Conservation (phyloP, 139 green algal genomes). For the Coccomyxa sp. region DNA sequence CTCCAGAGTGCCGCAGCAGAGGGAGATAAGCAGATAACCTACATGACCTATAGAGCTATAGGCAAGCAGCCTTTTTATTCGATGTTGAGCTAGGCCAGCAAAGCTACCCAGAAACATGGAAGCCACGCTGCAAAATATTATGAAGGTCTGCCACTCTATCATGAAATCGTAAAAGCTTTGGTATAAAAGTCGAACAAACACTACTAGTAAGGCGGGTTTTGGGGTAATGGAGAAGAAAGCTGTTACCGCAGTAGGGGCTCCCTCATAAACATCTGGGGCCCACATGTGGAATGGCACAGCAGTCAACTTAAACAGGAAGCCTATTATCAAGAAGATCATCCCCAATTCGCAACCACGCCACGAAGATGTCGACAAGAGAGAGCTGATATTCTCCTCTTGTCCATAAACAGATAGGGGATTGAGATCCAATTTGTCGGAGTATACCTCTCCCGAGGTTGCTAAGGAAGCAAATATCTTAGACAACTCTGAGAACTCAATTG, state of each 20-base stretch:
- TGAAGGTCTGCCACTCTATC: slow-evolving; percentile 49
- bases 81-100: slow-evolving; percentile 53
- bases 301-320: slow-evolving; percentile 63
- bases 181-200: slow-evolving; percentile 43
- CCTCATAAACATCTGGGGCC: slow-evolving; percentile 65
- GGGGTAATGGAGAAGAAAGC: slow-evolving; percentile 60
- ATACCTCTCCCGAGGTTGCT: neutral
- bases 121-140: slow-evolving; percentile 47
- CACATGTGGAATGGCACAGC: slow-evolving; percentile 67
- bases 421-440: no score
- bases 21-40: slow-evolving; percentile 51
- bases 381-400: slow-evolving; percentile 5
- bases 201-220: slow-evolving; percentile 49
- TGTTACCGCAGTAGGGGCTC: slow-evolving; percentile 49
- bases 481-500: slow-evolving; percentile 41
- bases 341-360: slow-evolving; percentile 44
- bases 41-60: slow-evolving; percentile 61
- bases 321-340: slow-evolving; percentile 51
- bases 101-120: slow-evolving; percentile 52
- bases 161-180: slow-evolving; percentile 54
- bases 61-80: slow-evolving; percentile 58
- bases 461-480: slow-evolving; percentile 44
- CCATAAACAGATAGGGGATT: no score
- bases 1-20: slow-evolving; percentile 58
- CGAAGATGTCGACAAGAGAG: slow-evolving; percentile 7